phyloP scores from a whole-genome alignment of 768 basidiomycete species.

The Phanerochaete carnosa region DNA sequence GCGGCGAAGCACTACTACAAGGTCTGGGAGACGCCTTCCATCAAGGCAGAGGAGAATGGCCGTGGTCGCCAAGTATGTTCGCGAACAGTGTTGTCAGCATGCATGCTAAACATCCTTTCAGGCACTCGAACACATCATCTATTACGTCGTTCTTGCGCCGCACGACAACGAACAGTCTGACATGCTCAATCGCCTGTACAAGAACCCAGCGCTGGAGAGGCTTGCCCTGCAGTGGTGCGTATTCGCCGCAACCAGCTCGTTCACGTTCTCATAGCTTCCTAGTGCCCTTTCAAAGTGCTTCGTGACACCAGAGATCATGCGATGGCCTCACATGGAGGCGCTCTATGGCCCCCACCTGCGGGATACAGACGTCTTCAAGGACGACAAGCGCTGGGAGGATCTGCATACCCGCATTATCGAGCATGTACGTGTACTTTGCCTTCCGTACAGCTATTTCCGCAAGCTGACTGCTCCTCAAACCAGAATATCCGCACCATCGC shows the following conservation, averaged over 20 bases:
- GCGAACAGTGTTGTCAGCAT: neutral
- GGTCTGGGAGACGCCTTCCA: conserved; percentile 95
- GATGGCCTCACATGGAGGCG: conserved; percentile 91
- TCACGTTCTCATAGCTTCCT: conserved; percentile 13
- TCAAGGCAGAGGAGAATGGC: conserved; percentile 76
- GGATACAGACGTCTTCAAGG: conserved; percentile 76
- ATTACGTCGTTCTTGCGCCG: conserved; percentile 89
- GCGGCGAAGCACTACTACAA: conserved; percentile 95
- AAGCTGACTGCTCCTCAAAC: neutral
- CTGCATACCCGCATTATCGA: conserved; percentile 95
- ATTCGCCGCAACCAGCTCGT: conserved; percentile 11
- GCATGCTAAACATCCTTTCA: conserved; percentile 28
- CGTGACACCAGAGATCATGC: conserved; percentile 87
- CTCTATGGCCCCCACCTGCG: conserved; percentile 85
- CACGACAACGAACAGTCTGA: conserved; percentile 98
- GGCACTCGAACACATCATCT: conserved; percentile 94
- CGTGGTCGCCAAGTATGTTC: conserved; percentile 64
- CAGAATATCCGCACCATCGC: conserved; percentile 96
- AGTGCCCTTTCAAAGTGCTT: conserved; percentile 96
- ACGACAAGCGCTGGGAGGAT: conserved; percentile 87
- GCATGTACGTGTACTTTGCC: conserved; percentile 53
- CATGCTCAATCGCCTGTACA: conserved; percentile 86
- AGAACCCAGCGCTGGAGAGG: conserved; percentile 75
- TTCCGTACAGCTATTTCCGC: neutral
- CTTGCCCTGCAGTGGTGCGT: conserved; percentile 80